These are phyloP conservation scores for Tribonema minus DNA, from an alignment of 108 stramenopile genomes.

Conservation along the genomic window DNA sequence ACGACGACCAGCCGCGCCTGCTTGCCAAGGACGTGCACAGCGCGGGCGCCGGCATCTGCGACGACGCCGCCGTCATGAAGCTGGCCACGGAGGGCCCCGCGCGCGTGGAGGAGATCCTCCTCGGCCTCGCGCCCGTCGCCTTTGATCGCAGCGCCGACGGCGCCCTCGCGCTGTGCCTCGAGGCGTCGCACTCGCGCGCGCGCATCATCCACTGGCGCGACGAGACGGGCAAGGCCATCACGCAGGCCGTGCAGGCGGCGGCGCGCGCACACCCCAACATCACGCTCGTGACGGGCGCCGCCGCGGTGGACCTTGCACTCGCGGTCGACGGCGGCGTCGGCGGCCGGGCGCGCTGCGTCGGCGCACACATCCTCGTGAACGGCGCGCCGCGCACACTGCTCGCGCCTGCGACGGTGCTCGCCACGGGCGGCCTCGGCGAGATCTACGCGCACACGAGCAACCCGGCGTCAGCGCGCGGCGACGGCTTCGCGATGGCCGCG, in stretches of 20 bases:
- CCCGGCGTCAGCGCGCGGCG: constrained; percentile 76
- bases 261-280: constrained; percentile 74
- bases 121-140: constrained; percentile 68
- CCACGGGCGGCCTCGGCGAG: constrained; percentile 78
- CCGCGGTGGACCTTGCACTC: constrained; percentile 77
- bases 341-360: constrained; percentile 47
- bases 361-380: constrained; percentile 50
- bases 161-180: constrained; percentile 56
- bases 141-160: constrained; percentile 64
- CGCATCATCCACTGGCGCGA: constrained; percentile 83
- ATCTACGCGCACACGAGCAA: constrained; percentile 90
- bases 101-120: constrained; percentile 71
- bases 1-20: constrained; percentile 56
- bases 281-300: constrained; percentile 65
- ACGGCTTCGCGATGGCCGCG: constrained; percentile 72
- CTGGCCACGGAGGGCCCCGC: constrained; percentile 78
- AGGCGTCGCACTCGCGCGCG: constrained; percentile 82
- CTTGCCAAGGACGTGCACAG: constrained; percentile 73
- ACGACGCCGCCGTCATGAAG: constrained; percentile 74
- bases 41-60: constrained; percentile 77
- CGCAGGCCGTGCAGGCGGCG: constrained; percentile 72
- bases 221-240: constrained; percentile 81
- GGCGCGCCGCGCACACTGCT: constrained; percentile 48
- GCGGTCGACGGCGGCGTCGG: not conserved
- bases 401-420: constrained; percentile 71